Percentiles rank a stretch among this genome's conserved stretches.
phyloP scores from a whole-genome alignment of 805 yeast species.

The Teunomyces barrocoloradensis region DNA sequence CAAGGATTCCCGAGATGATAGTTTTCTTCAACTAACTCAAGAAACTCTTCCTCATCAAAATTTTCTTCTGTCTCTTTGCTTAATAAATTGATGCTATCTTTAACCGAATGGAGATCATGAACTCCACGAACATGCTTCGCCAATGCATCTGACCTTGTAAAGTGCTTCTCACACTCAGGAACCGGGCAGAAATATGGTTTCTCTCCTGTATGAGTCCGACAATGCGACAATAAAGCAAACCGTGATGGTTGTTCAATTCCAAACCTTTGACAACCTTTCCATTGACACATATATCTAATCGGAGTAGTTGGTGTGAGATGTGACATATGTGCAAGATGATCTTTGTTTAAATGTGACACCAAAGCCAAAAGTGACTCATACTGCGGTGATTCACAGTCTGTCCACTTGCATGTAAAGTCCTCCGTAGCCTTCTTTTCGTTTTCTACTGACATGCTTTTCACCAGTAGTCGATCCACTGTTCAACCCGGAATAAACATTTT shows the following conservation, averaged over 20 bases:
- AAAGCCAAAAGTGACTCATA: conserved; percentile 18
- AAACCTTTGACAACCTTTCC: conserved; percentile 57
- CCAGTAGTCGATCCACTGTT: background rate
- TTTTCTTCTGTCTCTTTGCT: conserved; percentile 23
- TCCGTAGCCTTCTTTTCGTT: background rate
- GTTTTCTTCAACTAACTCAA: conserved; percentile 29
- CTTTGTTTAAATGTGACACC: conserved; percentile 30
- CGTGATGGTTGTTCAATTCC: conserved; percentile 53
- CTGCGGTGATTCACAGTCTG: conserved; percentile 20
- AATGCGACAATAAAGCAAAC: conserved; percentile 59
- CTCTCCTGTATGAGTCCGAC: conserved; percentile 66
- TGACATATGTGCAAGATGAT: conserved; percentile 22
- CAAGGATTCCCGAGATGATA: conserved; percentile 38
- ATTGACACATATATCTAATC: conserved; percentile 51
- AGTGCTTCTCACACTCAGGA: conserved; percentile 63
- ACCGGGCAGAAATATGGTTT: conserved; percentile 59
- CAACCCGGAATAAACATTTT: too few species aligned
- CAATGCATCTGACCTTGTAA: conserved; percentile 60
- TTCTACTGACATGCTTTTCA: background rate
- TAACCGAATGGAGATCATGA: conserved; percentile 49
- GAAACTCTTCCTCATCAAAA: conserved; percentile 23
- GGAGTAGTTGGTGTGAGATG: conserved; percentile 19
- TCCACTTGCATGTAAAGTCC: conserved; percentile 30
- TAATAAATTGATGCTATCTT: conserved; percentile 27
- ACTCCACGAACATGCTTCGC: conserved; percentile 61